phyloP scores from a whole-genome alignment of 345 rosid species.

The Limnanthes douglasii region DNA sequence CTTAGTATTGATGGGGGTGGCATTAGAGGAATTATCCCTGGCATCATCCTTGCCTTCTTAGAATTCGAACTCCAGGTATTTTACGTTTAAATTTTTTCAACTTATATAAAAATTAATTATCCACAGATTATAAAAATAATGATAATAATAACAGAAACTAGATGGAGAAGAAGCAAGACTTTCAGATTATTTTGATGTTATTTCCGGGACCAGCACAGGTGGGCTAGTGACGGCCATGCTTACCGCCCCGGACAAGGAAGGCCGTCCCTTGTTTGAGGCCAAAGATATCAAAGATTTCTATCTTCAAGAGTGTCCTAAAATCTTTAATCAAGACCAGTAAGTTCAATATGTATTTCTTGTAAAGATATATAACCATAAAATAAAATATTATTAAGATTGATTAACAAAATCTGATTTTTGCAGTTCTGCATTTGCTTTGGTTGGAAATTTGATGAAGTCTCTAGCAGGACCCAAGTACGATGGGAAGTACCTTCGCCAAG shows the following conservation, averaged over 20 bases:
- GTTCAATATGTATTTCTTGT: no score
- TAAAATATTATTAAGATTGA: background rate
- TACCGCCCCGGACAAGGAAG: constrained; percentile 21
- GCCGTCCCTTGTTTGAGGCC: constrained; percentile 43
- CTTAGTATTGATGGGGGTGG: constrained; percentile 86
- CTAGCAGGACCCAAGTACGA: constrained; percentile 26
- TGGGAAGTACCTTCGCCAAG: constrained; percentile 18
- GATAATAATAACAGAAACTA: no score
- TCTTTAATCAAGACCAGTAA: constrained; percentile 38
- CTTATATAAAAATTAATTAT: no score
- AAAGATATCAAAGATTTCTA: constrained; percentile 45
- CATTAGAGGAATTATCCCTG: constrained; percentile 58
- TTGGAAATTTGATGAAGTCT: constrained; percentile 9
- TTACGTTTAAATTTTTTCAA: no score
- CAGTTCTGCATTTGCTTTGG: constrained; percentile 8
- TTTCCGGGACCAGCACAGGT: constrained; percentile 65
- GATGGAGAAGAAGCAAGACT: constrained; percentile 57
- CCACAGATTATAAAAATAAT: no score
- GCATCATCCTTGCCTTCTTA: constrained; percentile 35
- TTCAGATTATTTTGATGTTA: constrained; percentile 69
- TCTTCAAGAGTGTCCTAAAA: constrained; percentile 30
- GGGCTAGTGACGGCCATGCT: constrained; percentile 54
- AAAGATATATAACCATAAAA: no score
- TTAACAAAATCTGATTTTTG: constrained; percentile 1
- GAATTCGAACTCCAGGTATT: constrained; percentile 68